Percentiles rank a stretch among this genome's conserved stretches.
These are phyloP conservation scores for Amoebophrya sp. DNA, from an alignment of 169 alveolate genomes.

Conservation along the genomic window DNA sequence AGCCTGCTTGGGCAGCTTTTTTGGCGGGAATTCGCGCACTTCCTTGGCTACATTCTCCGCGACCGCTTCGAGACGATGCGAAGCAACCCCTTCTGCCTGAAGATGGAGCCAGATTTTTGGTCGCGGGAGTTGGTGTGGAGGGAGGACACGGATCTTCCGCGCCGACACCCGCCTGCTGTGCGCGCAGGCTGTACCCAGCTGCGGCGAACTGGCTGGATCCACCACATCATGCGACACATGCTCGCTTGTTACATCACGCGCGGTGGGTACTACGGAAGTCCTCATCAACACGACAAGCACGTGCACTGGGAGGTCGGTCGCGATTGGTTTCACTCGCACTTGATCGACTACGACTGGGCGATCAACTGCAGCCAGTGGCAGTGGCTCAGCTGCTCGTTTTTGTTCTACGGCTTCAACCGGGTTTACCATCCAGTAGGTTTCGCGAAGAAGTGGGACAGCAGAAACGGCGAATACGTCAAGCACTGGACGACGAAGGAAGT, in stretches of 20 bases:
- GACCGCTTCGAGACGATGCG: neutral
- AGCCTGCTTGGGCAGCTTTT: neutral
- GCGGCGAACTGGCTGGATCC: neutral
- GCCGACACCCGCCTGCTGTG: neutral
- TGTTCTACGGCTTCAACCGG: neutral
- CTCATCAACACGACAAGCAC: too few relatives aligned
- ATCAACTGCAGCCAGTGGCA: neutral
- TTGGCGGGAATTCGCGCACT: neutral
- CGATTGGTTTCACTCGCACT: neutral
- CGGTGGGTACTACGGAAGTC: neutral
- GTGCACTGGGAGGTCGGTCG: neutral
- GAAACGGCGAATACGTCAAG: neutral
- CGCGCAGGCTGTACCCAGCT: neutral
- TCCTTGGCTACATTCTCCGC: neutral
- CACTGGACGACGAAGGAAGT: too few relatives aligned
- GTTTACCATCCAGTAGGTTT: neutral
- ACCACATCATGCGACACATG: conserved; percentile 5
- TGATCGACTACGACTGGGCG: neutral
- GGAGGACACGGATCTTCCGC: too few relatives aligned
- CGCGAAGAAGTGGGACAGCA: neutral
- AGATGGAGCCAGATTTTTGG: too few relatives aligned
- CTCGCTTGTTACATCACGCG: neutral
- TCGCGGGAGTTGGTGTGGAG: too few relatives aligned
- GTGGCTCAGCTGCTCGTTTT: neutral
- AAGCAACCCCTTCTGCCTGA: neutral